phyloP scores from a whole-genome alignment of 1,284 basidiomycete genomes.

The Boletellus deceptivus region DNA sequence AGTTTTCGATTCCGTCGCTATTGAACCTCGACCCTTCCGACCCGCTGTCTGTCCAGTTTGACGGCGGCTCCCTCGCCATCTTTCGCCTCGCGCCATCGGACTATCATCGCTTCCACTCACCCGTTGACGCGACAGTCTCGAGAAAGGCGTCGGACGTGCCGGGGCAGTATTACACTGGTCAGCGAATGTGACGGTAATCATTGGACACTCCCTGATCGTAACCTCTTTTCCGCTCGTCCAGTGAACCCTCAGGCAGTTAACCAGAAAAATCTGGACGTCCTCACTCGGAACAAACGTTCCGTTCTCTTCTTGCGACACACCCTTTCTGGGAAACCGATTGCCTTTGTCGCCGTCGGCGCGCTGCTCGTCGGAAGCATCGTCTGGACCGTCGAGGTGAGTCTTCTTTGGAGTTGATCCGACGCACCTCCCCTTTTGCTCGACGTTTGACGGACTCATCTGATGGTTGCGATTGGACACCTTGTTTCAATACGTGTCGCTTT shows the following conservation, averaged over 20 bases:
- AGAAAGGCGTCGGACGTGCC: constrained; percentile 50
- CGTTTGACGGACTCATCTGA: too few relatives aligned
- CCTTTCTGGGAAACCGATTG: constrained; percentile 45
- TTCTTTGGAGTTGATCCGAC: too few relatives aligned
- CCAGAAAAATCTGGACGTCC: constrained; percentile 66
- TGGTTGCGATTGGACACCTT: too few relatives aligned
- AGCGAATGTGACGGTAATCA: constrained; percentile 2
- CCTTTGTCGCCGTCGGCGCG: constrained; percentile 63
- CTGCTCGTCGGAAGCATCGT: constrained; percentile 57
- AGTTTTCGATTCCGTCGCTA: constrained; percentile 67
- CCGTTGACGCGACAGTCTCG: constrained; percentile 57
- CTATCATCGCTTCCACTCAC: constrained; percentile 85
- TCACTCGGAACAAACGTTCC: constrained; percentile 68
- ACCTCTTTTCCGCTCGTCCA: constrained; percentile 14
- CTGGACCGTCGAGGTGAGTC: constrained; percentile 44
- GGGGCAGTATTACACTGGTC: constrained; percentile 60
- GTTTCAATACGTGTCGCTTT: not conserved
- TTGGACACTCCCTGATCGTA: too few relatives aligned
- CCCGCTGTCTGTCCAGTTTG: constrained; percentile 41
- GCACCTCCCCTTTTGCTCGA: too few relatives aligned
- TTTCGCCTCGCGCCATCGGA: constrained; percentile 81
- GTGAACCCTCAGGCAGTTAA: constrained; percentile 85
- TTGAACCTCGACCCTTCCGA: constrained; percentile 45
- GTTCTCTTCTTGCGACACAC: constrained; percentile 52
- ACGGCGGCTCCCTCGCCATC: constrained; percentile 56